Base-by-base conservation (phyloP, 352 stramenopile species). In the Phytophthora boehmeriae region DNA sequence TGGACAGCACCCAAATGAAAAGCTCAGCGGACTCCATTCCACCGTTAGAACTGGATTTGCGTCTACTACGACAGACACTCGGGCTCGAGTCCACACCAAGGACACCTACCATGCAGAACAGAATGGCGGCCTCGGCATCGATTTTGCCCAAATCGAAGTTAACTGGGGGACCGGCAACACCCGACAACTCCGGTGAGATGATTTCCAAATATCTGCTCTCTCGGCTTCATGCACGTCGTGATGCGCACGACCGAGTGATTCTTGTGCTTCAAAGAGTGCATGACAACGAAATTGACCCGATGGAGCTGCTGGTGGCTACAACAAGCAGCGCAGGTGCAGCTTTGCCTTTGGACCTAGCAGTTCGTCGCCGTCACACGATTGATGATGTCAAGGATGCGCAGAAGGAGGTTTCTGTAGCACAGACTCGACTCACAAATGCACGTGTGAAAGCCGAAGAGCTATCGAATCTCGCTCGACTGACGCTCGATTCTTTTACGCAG, bases 301-400 rank as follows among this genome's bases (percentile, higher is more conserved):
- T 63, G 0, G 68, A 85, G 34, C 58, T 90, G 4, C 8, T 73
- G 14, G 36, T 87, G 17, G 45, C 49, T 14, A 55, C 48, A 27
- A 53, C 38, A 8, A 56, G 52, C 44, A 22, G 4, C 19, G 45
- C 52, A n/a, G n/a, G n/a, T 10, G 30, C 57, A 54, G 56, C 28
- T 22, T 48, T 88, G n/a, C 68, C 77, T 0, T 79, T 63, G 1
- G 80, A 95, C 17, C 64, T 92, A 9, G 65, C 55, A 8, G 66
- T 85, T 23, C 86, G 86, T 9, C 83, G 85, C 57, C 86, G 86
- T 25, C 86, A 93, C 55, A 92, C 86, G 20, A 85, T 88, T 51
- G 86, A 93, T 46, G 84, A 93, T 22, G 83, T 92, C 19, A 88
- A 91, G 43, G 75, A 82, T 6, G 83, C 81, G 0, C 78, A 93